Evolutionary conservation across 371 early-diverging fungal species (phyloP), one percentile per base, ranked within the genome.

Genomic region (Actinomortierella wolfii): DNA sequence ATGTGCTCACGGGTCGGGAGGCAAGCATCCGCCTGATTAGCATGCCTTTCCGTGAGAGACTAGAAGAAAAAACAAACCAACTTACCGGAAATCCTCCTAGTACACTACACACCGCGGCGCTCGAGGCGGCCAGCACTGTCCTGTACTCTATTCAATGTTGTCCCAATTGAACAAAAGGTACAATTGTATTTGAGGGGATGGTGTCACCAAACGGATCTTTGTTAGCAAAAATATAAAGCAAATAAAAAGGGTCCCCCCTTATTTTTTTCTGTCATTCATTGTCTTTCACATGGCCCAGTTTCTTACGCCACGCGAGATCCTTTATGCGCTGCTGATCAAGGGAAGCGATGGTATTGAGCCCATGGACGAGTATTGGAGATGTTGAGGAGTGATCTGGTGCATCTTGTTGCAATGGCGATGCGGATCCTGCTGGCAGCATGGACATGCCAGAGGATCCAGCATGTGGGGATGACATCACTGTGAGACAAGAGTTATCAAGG

Each of bases 61-160:
- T 3, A 18, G 17, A 2, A 15, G 20, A 8, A 47, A 20, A 47
- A 8, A 47, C 15, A 47, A 17, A 21, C 17, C 1, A n/a, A 56
- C 78, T 78, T 70, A 86, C 84, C 28, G 87, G 87, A 66, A 83
- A 87, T 1, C 87, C 87, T 51, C 83, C 80, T 28, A 83, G 52
- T 1, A 87, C 87, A 54, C 85, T 81, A 14, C 77, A 77, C 18
- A 82, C 78, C 4, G 86, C 87, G n/a, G 86, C 87, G 59, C 80
- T 76, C 9, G 85, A 84, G 23, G 87, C 87, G n/a, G 86, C 87
- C 43, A 83, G 53, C 9, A 83, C 78, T 2, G 87, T 87, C 56
- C 86, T 80, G 56, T 87, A 80, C 2, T 76, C 87, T 85, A 51
- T 20, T 29, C 2, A 17, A 34, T 25, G 13, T 6, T 8, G 15